A percentile compares a stretch with the other conserved stretches of the same genome.
Evolutionary conservation across 768 basidiomycete genomes (phyloP).

Genomic region (Termitomyces titanicus): DNA sequence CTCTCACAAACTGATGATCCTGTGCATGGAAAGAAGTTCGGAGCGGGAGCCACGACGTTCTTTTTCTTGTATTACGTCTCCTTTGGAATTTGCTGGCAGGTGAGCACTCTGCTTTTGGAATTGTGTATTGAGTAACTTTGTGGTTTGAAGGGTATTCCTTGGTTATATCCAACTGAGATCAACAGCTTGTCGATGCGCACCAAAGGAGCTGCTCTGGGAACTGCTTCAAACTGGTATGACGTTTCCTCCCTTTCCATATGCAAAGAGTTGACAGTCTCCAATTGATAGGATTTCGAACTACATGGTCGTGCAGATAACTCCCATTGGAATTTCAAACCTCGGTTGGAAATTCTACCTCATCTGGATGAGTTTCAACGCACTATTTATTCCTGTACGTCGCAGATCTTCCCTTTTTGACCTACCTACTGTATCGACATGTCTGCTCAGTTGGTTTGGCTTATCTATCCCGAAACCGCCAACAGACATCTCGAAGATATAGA

Average conservation of each 20-base stretch:
- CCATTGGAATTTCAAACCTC: conserved; percentile 39
- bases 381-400: conserved; percentile 42
- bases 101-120: conserved; percentile 10
- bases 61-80: conserved; percentile 50
- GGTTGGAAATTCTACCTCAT: conserved; percentile 50
- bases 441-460: conserved; percentile 37
- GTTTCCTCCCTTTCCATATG: neutral
- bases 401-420: neutral
- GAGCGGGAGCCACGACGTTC: conserved; percentile 42
- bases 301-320: conserved; percentile 47
- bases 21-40: conserved; percentile 29
- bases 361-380: conserved; percentile 44
- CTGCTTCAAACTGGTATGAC: conserved; percentile 43
- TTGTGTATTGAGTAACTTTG: neutral
- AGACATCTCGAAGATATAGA: conserved; percentile 49
- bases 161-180: conserved; percentile 50
- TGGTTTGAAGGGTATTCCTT: conserved; percentile 38
- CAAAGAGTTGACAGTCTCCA: neutral
- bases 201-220: conserved; percentile 45
- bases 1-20: conserved; percentile 33
- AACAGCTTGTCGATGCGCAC: conserved; percentile 48
- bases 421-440: neutral
- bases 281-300: conserved; percentile 45
- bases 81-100: conserved; percentile 53
- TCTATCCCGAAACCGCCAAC: conserved; percentile 50